phyloP scores from a whole-genome alignment of 768 basidiomycete species.

The Sarcodon aspratus region DNA sequence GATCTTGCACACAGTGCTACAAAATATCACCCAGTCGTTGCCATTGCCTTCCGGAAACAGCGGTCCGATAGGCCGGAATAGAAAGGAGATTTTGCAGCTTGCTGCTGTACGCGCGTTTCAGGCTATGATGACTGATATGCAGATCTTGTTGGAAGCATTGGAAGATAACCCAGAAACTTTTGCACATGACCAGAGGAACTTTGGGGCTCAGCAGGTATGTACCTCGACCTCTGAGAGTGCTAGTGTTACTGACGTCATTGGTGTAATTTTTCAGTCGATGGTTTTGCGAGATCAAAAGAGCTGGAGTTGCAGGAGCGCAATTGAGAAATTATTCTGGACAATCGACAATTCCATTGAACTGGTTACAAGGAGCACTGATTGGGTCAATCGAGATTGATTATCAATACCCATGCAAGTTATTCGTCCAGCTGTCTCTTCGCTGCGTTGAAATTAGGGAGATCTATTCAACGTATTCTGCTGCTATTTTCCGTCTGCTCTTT shows the following conservation, averaged over 20 bases:
- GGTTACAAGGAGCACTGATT: constrained; percentile 75
- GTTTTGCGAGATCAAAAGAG: constrained; percentile 92
- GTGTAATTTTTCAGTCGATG: constrained; percentile 56
- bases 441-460: too few relatives aligned
- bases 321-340: constrained; percentile 88
- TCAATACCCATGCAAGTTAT: too few relatives aligned
- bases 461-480: too few relatives aligned
- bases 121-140: constrained; percentile 80
- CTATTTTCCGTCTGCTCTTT: too few relatives aligned
- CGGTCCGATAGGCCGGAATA: constrained; percentile 40
- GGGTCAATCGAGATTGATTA: constrained; percentile 36
- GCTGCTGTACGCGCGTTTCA: constrained; percentile 72
- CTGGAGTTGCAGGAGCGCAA: constrained; percentile 87
- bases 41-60: constrained; percentile 30
- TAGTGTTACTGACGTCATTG: neutral
- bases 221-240: neutral
- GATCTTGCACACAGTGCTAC: constrained; percentile 84
- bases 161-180: constrained; percentile 89
- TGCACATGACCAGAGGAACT: constrained; percentile 88
- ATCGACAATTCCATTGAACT: constrained; percentile 86
- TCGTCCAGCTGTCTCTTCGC: too few relatives aligned
- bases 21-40: constrained; percentile 68
- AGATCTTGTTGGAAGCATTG: constrained; percentile 74
- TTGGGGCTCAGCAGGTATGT: constrained; percentile 90
- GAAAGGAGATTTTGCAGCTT: constrained; percentile 68